Conservation (phyloP, 73 alveolate genomes). For the Tetrahymena malaccensis region DNA sequence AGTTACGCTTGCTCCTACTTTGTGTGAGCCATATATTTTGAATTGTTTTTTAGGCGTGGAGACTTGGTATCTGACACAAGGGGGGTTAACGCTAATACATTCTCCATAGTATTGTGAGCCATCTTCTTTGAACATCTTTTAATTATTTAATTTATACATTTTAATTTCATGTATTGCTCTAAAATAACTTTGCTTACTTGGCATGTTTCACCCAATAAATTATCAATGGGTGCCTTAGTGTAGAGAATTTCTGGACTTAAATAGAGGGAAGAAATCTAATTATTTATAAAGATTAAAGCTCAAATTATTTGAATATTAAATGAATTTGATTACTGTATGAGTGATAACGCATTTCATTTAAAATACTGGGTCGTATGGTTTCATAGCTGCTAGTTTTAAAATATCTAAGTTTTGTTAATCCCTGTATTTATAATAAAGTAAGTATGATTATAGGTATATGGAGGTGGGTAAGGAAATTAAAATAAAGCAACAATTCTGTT, state of each 20-base stretch:
- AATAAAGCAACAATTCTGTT: background rate
- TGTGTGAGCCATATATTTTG: background rate
- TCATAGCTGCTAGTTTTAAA: background rate
- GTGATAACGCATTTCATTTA: background rate
- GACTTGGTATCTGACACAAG: background rate
- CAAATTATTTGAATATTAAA: background rate
- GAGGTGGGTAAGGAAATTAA: background rate
- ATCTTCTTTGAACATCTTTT: background rate
- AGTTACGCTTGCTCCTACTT: background rate
- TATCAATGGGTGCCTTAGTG: background rate
- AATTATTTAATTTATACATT: background rate
- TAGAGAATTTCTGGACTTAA: background rate
- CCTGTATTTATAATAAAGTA: background rate
- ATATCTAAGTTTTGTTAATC: background rate
- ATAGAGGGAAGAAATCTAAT: background rate
- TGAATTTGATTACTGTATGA: background rate
- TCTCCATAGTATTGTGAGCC: background rate
- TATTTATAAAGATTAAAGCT: background rate
- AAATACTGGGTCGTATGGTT: background rate
- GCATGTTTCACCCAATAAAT: background rate
- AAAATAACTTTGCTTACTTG: background rate
- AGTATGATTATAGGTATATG: background rate
- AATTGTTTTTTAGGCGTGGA: background rate
- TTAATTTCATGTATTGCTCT: background rate
- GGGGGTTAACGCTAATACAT: background rate